Conservation (phyloP, 1,284 basidiomycete genomes). For the Rhodotorula sp. region DNA sequence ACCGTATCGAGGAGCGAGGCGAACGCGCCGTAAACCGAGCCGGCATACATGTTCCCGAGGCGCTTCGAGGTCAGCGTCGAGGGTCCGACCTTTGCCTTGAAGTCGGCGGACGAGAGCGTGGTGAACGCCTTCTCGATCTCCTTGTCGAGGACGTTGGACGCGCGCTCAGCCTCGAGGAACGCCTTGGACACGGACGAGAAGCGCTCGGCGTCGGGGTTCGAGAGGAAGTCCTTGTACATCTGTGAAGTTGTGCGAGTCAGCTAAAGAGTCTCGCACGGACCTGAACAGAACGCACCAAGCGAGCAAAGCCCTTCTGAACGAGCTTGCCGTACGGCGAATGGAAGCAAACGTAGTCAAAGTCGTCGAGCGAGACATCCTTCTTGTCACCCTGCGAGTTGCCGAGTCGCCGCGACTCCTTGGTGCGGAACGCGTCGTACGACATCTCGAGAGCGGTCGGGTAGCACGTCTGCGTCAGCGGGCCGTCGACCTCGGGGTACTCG, state of each 20-base stretch:
- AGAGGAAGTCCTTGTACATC: conserved; percentile 87
- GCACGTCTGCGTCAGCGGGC: conserved; percentile 90
- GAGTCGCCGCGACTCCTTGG: conserved; percentile 62
- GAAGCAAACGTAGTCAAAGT: conserved; percentile 53
- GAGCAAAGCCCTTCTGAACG: conserved; percentile 95
- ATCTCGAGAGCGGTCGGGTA: conserved; percentile 93
- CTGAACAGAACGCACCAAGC: conserved; percentile 56
- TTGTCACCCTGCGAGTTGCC: conserved; percentile 40
- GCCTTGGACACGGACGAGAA: conserved; percentile 75
- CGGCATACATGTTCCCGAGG: conserved; percentile 98
- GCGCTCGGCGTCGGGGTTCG: conserved; percentile 67
- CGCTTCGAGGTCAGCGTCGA: conserved; percentile 78
- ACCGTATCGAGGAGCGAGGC: conserved; percentile 74
- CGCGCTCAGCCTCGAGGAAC: conserved; percentile 65
- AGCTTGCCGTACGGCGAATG: conserved; percentile 92
- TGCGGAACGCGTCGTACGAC: conserved; percentile 81
- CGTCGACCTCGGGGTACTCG: conserved; percentile 96
- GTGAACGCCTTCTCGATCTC: conserved; percentile 92
- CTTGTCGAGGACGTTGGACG: conserved; percentile 84
- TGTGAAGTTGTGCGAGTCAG: conserved; percentile 22
- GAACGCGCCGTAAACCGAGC: conserved; percentile 91
- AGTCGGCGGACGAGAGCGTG: conserved; percentile 66
- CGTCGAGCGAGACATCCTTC: conserved; percentile 43
- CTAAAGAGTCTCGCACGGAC: no score
- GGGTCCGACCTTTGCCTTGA: conserved; percentile 69